Conservation (phyloP, 78 protist genomes). For the Guillardia theta region DNA sequence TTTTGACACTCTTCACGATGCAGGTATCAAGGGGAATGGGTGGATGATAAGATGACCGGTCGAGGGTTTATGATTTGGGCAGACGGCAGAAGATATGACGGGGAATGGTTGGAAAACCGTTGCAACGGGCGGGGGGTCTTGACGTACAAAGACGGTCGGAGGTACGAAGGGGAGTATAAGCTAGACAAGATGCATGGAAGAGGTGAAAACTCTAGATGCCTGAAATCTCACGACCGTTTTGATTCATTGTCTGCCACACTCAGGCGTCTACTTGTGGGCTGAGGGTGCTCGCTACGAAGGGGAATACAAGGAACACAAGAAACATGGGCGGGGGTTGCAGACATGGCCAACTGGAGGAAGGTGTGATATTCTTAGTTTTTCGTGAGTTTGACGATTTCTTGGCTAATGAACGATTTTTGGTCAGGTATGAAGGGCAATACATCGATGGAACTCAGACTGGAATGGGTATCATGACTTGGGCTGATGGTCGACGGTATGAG, state of each 20-base stretch:
- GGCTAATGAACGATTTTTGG: neutral
- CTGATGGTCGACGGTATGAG: constrained; percentile 24
- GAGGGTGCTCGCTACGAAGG: constrained; percentile 36
- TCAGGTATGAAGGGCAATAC: neutral
- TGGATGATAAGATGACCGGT: constrained; percentile 16
- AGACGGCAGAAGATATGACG: neutral
- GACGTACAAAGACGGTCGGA: constrained; percentile 21
- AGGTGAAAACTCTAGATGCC: neutral
- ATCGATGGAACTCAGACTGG: constrained; percentile 31
- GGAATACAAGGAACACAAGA: constrained; percentile 31
- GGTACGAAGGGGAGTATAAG: constrained; percentile 25
- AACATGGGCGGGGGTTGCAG: constrained; percentile 26
- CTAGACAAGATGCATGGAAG: constrained; percentile 21
- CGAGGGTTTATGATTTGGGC: constrained; percentile 29
- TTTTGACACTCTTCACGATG: neutral
- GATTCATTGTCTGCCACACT: neutral
- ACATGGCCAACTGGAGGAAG: constrained; percentile 26
- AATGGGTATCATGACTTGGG: constrained; percentile 23
- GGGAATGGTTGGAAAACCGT: constrained; percentile 6
- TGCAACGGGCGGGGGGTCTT: constrained; percentile 7
- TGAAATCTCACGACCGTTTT: neutral
- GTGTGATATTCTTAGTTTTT: neutral
- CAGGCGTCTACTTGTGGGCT: constrained; percentile 37
- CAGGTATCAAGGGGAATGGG: constrained; percentile 36
- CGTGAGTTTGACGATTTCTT: neutral